A percentile compares a stretch with the other conserved stretches of the same genome.
These are phyloP conservation scores for Cornus florida DNA, from an alignment of 148 eudicot species.

Conservation along the genomic window DNA sequence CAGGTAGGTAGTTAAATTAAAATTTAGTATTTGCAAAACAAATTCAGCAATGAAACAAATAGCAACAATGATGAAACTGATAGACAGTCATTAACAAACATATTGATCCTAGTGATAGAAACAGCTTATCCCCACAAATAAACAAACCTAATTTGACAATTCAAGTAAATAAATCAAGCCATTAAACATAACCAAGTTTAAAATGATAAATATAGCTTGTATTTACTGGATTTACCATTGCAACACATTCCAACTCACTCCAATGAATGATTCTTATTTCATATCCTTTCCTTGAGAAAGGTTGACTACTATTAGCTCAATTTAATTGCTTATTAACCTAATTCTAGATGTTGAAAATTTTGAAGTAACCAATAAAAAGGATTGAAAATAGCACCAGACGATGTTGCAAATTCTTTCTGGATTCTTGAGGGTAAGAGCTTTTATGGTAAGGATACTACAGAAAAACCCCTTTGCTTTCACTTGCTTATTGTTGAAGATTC, in stretches of 20 bases:
- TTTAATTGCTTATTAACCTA: not conserved
- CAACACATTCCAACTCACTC: not conserved
- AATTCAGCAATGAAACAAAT: not conserved
- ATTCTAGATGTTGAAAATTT: not conserved
- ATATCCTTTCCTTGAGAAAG: not conserved
- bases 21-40: not conserved
- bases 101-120: not conserved
- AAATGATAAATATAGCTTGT: no score
- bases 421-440: not conserved
- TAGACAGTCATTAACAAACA: not conserved
- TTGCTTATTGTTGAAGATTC: not conserved
- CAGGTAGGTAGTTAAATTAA: not conserved
- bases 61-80: not conserved
- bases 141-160: no score
- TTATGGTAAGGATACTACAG: no score
- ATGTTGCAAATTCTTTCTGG: not conserved
- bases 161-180: not conserved
- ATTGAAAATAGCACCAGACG: not conserved
- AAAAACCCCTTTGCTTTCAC: no score
- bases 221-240: not conserved
- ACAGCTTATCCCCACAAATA: not conserved
- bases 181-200: no score
- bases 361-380: not conserved
- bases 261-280: not conserved
- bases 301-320: not conserved